Percentiles rank a stretch among this genome's conserved stretches.
Evolutionary conservation across 1,139 yeast species (phyloP).

Genomic region (Taphrina communis): DNA sequence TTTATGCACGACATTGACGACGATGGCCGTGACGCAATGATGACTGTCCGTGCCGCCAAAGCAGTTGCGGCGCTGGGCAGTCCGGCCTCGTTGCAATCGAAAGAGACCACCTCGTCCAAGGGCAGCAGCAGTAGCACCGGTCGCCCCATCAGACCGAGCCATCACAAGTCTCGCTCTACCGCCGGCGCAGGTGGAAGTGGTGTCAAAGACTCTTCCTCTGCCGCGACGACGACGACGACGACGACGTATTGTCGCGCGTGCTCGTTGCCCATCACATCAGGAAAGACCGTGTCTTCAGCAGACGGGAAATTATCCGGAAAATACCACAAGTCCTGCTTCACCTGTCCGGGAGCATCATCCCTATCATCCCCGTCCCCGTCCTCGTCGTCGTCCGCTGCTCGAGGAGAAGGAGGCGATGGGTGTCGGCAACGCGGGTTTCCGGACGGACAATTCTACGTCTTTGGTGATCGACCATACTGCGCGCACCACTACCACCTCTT

Average conservation of each 20-base stretch:
- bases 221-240: not conserved
- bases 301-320: conserved; percentile 83
- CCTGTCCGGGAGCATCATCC: conserved; percentile 56
- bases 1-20: too few species aligned
- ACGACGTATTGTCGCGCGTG: conserved; percentile 58
- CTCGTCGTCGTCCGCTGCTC: too few species aligned
- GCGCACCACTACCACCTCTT: conserved; percentile 73
- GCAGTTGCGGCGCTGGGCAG: conserved; percentile 13
- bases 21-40: too few species aligned
- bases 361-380: too few species aligned
- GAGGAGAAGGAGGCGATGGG: too few species aligned
- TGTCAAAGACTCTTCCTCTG: not conserved
- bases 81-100: conserved; percentile 27
- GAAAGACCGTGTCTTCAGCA: conserved; percentile 72
- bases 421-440: conserved; percentile 48
- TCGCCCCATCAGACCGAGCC: not conserved
- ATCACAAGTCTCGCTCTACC: not conserved
- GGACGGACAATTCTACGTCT: conserved; percentile 77
- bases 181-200: too few species aligned
- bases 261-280: conserved; percentile 55
- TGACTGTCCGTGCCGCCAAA: not conserved
- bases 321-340: conserved; percentile 75
- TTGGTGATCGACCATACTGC: conserved; percentile 81
- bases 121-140: not conserved
- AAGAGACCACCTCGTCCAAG: conserved; percentile 17